Conservation (phyloP, 768 basidiomycete genomes). For the Stropharia rugosoannulata region DNA sequence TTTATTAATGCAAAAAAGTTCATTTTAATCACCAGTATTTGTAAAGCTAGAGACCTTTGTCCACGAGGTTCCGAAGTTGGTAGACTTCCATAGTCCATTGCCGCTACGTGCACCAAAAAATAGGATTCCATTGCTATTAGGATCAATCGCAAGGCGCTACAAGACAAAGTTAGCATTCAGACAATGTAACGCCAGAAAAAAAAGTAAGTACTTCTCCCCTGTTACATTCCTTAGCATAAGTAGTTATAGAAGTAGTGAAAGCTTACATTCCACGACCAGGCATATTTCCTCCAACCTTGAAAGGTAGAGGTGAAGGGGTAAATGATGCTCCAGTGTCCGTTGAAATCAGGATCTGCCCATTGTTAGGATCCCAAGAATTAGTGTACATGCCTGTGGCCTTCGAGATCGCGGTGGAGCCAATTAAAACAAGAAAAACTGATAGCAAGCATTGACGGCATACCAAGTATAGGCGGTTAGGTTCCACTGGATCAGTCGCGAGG, state of each 20-base stretch:
- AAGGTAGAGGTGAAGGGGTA: conserved; percentile 49
- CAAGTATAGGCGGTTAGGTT: conserved; percentile 53
- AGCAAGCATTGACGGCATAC: conserved; percentile 21
- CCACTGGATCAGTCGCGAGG: conserved; percentile 61
- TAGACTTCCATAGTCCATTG: conserved; percentile 67
- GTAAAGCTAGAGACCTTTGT: conserved; percentile 58
- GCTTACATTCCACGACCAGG: conserved; percentile 62
- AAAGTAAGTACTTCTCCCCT: conserved; percentile 46
- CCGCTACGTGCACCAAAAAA: conserved; percentile 67
- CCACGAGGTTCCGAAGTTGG: conserved; percentile 58
- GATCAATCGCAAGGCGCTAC: conserved; percentile 62
- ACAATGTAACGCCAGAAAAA: not conserved
- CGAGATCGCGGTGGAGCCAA: not conserved
- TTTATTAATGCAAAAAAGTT: not conserved
- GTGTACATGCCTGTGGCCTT: conserved; percentile 63
- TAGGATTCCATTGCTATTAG: conserved; percentile 58
- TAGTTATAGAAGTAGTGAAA: not conserved
- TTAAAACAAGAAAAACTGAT: not conserved
- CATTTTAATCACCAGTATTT: conserved; percentile 40
- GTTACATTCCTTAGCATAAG: conserved; percentile 2
- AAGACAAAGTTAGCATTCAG: not conserved
- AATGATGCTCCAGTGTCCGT: conserved; percentile 58
- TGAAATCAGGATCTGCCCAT: conserved; percentile 62
- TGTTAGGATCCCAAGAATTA: conserved; percentile 61
- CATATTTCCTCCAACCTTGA: conserved; percentile 73